phyloP scores from a whole-genome alignment of 306 rosid genomes.

The Morella rubra region DNA sequence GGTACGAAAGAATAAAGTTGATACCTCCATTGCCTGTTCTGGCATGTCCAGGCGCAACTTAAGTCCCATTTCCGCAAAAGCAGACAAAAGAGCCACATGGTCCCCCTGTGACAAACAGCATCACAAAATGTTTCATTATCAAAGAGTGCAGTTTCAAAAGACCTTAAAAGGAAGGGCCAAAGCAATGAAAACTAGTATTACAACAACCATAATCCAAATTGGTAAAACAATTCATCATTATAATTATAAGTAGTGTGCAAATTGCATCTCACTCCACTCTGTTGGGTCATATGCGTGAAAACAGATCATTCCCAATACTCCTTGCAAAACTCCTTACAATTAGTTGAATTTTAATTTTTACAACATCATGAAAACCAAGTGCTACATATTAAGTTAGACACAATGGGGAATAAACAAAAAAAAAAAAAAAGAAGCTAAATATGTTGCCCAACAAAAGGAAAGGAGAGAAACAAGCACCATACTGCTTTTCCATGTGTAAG shows the following conservation, averaged over 20 bases:
- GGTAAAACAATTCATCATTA: not conserved
- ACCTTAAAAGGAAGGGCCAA: not conserved
- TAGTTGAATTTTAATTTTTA: not conserved
- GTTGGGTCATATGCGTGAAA: not conserved
- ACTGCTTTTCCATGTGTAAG: not conserved
- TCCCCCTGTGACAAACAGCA: conserved; percentile 70
- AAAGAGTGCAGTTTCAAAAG: conserved; percentile 19
- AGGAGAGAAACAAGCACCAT: not conserved
- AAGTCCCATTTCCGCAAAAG: conserved; percentile 98
- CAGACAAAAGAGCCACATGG: conserved; percentile 89
- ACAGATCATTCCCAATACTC: not conserved
- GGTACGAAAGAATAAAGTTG: conserved; percentile 74
- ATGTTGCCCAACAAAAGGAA: not conserved
- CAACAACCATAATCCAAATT: not conserved
- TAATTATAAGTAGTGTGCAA: not conserved
- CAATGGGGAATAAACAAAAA: not conserved
- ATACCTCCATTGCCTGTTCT: conserved; percentile 90
- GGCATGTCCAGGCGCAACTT: conserved; percentile 90
- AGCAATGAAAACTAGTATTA: not conserved
- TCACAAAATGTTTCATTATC: conserved; percentile 18
- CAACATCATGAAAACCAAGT: not conserved
- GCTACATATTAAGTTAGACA: not conserved
- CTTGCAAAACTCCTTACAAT: not conserved
- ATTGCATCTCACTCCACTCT: not conserved
- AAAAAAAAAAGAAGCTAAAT: not conserved